Evolutionary conservation across 139 green algal genomes (phyloP), one percentile per base, ranked within the genome.

Genomic region (Monoraphidium neglectum): DNA sequence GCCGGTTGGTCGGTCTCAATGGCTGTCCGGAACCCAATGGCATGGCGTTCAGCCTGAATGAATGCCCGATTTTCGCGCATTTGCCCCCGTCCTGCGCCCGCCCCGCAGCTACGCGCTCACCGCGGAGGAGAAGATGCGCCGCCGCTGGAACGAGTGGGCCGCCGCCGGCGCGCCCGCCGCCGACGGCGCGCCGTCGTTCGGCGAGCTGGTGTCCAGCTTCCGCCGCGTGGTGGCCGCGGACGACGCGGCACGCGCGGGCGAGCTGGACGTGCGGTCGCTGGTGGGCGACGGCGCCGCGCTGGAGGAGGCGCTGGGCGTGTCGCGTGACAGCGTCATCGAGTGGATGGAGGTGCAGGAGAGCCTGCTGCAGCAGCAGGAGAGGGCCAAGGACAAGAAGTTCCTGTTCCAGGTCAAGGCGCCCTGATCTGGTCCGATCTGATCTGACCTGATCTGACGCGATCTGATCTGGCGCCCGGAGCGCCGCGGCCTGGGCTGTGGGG

Each of bases 321-420:
- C 75, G 64, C 61, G 61, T 37, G 46, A 74, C 43, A 71, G 46
- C 37, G 79, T 82, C 46, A 77, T 86, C 33, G 81, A 86, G 76
- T 86, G 81, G 81, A 80, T 86, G 76, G 33, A 72, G 75, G 53
- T 64, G 63, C 74, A 77, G 35, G 76, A 84, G 60, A 33, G 67
- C 40, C 72, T 81, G 72, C 68, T 82, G 47, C 23, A 10, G 13
- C 24, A 74, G 60, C 64, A 80, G 65, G 68, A 72, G n/a, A 43
- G 76, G 32, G n/a, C 53, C 13, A 32, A 77, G 57, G 66, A 83
- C 43, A 21, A 53, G 4, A 38, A 86, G 53, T 83, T 82, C 63
- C 65, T 86, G n/a, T 86, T 83, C 77, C 61, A 77, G 35, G 65
- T 84, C 21, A 84, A 86, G 81, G 33, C 49, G 43, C 43, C 43